Conservation (phyloP, 148 eudicot genomes). For the Talinum fruticosum region DNA sequence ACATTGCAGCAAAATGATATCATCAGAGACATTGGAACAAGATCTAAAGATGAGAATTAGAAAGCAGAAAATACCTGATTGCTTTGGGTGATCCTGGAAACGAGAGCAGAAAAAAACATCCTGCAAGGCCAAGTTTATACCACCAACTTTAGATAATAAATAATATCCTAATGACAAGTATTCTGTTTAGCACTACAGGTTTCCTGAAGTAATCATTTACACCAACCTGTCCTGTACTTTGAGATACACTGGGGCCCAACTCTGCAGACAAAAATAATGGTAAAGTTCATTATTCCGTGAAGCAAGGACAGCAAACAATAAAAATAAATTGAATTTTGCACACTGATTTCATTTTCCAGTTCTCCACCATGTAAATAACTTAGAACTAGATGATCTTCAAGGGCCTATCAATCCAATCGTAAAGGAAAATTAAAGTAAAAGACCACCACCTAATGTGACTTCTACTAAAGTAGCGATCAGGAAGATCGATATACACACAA, state of each 20-base stretch:
- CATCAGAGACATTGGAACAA: neutral
- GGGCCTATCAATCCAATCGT: neutral
- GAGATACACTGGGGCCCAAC: constrained; percentile 39
- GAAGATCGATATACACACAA: neutral
- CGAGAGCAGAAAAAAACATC: constrained; percentile 54
- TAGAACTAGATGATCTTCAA: neutral
- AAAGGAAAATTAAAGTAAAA: neutral
- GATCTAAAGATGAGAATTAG: neutral
- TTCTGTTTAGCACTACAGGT: neutral
- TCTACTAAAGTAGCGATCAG: neutral
- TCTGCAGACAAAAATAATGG: constrained; percentile 46
- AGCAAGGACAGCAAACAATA: neutral
- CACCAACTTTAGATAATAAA: constrained; percentile 6
- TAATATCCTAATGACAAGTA: constrained; percentile 2
- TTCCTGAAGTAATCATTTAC: neutral
- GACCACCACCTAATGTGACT: neutral
- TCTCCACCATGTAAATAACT: neutral
- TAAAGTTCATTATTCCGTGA: neutral
- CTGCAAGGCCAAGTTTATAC: constrained; percentile 38
- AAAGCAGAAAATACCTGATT: constrained; percentile 49
- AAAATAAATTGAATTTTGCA: neutral
- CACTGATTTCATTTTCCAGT: neutral
- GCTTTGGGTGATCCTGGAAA: constrained; percentile 54
- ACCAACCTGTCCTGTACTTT: constrained; percentile 56
- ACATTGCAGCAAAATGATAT: neutral